Percentiles rank a stretch among this genome's conserved stretches.
These are phyloP conservation scores for Teratosphaeria zuluensis DNA, from an alignment of 2,329 filamentous ascomycete genomes.

Conservation along the genomic window DNA sequence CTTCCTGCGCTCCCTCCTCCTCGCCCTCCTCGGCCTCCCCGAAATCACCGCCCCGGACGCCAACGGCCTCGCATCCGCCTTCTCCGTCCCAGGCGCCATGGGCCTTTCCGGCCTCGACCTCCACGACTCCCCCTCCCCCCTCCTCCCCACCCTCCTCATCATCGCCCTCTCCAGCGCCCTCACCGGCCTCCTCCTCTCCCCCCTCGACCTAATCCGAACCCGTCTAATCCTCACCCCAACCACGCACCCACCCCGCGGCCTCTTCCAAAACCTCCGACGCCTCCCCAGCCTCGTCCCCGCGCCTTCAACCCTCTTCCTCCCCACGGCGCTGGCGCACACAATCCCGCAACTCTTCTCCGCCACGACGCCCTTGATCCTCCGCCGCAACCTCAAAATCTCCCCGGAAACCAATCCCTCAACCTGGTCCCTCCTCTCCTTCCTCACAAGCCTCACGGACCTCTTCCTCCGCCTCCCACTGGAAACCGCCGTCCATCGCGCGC, in stretches of 20 bases:
- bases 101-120: constrained; percentile 58
- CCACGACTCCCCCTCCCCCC: constrained; percentile 70
- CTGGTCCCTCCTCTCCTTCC: constrained; percentile 75
- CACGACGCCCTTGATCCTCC: constrained; percentile 74
- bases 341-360: constrained; percentile 74
- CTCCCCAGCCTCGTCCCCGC: constrained; percentile 60
- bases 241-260: constrained; percentile 63
- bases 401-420: constrained; percentile 68
- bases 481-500: constrained; percentile 80
- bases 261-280: constrained; percentile 65
- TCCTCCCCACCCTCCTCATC: constrained; percentile 70
- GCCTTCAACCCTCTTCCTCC: constrained; percentile 56
- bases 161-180: constrained; percentile 54
- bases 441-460: constrained; percentile 68
- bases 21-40: constrained; percentile 80
- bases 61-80: constrained; percentile 45
- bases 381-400: constrained; percentile 75
- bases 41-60: constrained; percentile 74
- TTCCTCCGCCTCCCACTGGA: constrained; percentile 84
- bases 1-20: constrained; percentile 84
- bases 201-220: constrained; percentile 83
- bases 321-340: constrained; percentile 81
- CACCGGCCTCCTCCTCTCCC: constrained; percentile 72
- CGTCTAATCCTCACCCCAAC: constrained; percentile 68
- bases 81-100: constrained; percentile 36